Percentiles rank a stretch among this genome's conserved stretches.
Evolutionary conservation across 2,329 filamentous ascomycete species (phyloP).

Genomic region (Colletotrichum tofieldiae): DNA sequence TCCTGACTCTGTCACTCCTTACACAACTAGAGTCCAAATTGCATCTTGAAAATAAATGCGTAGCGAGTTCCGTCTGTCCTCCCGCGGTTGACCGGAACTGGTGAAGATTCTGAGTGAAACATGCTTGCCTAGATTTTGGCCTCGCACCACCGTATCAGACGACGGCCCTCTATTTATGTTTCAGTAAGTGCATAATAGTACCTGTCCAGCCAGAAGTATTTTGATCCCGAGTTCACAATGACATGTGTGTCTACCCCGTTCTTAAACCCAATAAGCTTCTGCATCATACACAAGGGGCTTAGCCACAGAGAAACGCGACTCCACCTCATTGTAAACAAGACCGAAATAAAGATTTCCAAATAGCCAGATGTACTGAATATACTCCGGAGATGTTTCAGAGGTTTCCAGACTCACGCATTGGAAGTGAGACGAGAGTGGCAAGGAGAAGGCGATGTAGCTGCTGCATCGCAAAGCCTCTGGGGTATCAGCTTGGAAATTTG

Average conservation of each 20-base stretch:
- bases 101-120: too few species aligned
- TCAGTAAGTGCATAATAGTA: too few species aligned
- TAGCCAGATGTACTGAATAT: background rate
- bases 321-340: background rate
- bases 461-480: background rate
- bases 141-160: background rate
- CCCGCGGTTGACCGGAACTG: too few species aligned
- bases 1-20: background rate
- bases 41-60: too few species aligned
- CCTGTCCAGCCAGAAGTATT: background rate
- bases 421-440: background rate
- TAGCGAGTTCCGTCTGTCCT: background rate
- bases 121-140: background rate
- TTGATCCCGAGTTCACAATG: background rate
- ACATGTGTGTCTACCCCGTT: background rate
- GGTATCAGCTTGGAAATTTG: background rate
- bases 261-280: too few species aligned
- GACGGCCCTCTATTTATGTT: background rate
- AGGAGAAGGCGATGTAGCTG: background rate
- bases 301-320: background rate
- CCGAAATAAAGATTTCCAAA: background rate
- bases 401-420: background rate
- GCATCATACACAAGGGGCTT: background rate
- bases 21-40: background rate
- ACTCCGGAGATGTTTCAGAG: too few species aligned